Base-by-base conservation (phyloP, 2,329 filamentous ascomycete genomes). In the Alternaria viburni region DNA sequence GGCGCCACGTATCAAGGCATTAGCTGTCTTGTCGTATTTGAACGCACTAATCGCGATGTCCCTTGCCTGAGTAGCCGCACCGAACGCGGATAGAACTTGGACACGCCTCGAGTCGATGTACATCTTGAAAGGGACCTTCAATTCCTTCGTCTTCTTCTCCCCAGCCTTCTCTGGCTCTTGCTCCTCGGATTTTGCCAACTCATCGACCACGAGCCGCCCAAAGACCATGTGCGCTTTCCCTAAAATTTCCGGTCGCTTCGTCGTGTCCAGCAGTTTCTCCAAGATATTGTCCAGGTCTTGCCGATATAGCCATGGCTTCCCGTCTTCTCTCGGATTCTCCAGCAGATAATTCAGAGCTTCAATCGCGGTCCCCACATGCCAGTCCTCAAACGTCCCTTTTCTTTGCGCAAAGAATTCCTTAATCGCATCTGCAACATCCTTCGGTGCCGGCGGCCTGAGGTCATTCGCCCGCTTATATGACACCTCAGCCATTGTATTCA, bases 401-500 rank as follows among this genome's bases (percentile, higher is more conserved):
- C 69, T 69, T 43, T 71, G 67, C 1, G 69, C 60, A 44, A 79
- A 75, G 63, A 77, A 77, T 28, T 65, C 68, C 43, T 61, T 66
- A 59, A 80, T 70, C 0, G 91, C 92, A 36, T 86, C 82, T 0
- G 88, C 79, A 3, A 97, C 82, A 32, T 91, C 87, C n/a, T 84
- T 77, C 4, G 84, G 81, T 0, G 87, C 79, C 15, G 92, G 93
- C 10, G 88, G 86, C 32, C 93, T 87, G 36, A 89, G 83, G 55
- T 87, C 85, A 59, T 91, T 86, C 55, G 86, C 84, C 69, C 90
- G 82, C 64, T 88, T 86, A 69, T 87, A 87, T 56, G 87, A 83
- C 77, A 93, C 86, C 62, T 91, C 86, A 71, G 91, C 86, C 81
- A 97, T 87, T 15, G 86, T 86, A 67, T 89, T 88, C 73, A 93